These are phyloP conservation scores for Salix viminalis DNA, from an alignment of 345 rosid genomes.

Conservation along the genomic window DNA sequence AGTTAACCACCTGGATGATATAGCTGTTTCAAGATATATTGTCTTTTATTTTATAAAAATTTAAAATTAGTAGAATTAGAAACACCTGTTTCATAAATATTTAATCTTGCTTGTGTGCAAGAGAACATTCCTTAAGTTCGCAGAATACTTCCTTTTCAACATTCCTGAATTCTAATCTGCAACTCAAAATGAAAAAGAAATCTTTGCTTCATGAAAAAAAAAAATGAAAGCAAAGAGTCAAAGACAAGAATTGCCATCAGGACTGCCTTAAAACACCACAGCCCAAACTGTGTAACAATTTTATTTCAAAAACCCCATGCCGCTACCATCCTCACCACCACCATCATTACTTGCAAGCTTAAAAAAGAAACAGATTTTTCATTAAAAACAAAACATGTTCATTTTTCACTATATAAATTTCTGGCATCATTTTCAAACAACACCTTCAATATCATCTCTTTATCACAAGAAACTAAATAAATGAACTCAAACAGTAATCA, in stretches of 20 bases:
- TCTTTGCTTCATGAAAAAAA: not conserved
- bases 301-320: not conserved
- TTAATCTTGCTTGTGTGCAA: not conserved
- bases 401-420: not conserved
- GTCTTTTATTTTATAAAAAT: not conserved
- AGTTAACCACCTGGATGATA: not conserved
- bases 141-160: not conserved
- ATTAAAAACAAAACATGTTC: not conserved
- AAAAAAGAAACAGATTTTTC: not conserved
- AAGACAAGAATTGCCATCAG: not conserved
- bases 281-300: not conserved
- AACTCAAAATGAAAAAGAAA: too few species aligned
- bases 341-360: not conserved
- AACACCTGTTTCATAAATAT: not conserved
- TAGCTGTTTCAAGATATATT: not conserved
- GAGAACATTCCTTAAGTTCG: not conserved
- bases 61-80: not conserved
- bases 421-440: not conserved
- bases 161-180: not conserved
- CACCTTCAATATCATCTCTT: not conserved
- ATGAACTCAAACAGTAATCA: not conserved
- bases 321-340: not conserved
- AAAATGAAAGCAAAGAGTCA: not conserved
- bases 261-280: not conserved
- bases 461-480: not conserved